Percentiles rank a stretch among this genome's conserved stretches.
These are phyloP conservation scores for Fusarium guadeloupense DNA, from an alignment of 2,329 filamentous ascomycete genomes.

Conservation along the genomic window DNA sequence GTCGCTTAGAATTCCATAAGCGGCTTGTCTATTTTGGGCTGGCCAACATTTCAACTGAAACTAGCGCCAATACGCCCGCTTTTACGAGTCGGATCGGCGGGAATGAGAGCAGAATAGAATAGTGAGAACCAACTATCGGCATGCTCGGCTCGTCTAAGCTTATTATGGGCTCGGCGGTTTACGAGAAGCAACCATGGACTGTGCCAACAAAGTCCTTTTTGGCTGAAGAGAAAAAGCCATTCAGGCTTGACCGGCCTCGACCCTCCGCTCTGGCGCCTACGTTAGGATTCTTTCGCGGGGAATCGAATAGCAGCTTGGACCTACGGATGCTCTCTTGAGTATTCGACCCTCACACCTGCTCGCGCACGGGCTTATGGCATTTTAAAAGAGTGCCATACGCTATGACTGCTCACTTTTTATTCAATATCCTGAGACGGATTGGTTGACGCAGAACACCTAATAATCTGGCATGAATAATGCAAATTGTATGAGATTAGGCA, in stretches of 20 bases:
- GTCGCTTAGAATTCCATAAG: constrained; percentile 16
- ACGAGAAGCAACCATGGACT: neutral
- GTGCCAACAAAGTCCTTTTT: neutral
- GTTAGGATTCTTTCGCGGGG: neutral
- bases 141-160: constrained; percentile 1
- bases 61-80: constrained; percentile 27
- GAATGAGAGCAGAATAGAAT: constrained; percentile 10
- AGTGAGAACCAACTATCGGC: neutral
- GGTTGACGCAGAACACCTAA: neutral
- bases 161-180: constrained; percentile 7
- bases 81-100: constrained; percentile 20
- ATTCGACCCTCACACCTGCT: neutral
- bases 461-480: constrained; percentile 18
- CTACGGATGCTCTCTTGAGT: neutral
- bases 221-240: neutral
- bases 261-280: neutral
- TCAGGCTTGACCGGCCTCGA: neutral
- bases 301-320: neutral
- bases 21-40: constrained; percentile 29
- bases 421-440: neutral
- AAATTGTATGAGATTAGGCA: constrained; percentile 10
- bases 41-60: constrained; percentile 16
- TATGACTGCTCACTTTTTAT: neutral
- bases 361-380: constrained; percentile 16
- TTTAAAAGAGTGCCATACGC: neutral